Base-by-base conservation (phyloP, 2,329 filamentous ascomycete genomes). In the Paraconiothyrium brasiliense region DNA sequence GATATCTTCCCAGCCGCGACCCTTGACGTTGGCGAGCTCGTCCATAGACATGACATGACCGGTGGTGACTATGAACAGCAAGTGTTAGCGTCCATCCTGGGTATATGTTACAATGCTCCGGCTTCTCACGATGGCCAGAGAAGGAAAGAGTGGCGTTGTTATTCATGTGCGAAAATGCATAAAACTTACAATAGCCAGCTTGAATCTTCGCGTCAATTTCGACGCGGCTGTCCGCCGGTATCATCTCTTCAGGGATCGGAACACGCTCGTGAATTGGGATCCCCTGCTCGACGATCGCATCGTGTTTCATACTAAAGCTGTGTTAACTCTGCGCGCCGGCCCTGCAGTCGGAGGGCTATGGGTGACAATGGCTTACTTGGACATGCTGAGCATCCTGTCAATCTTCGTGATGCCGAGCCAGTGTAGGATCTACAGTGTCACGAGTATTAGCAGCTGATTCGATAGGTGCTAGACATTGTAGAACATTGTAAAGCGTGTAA, bases 351-450 rank as follows among this genome's bases (percentile, higher is more conserved):
- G 30, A 37, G 47, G 22, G 39, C 43, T n/a, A 54, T 20, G 41
- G 39, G 7, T 39, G 41, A 27, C 22, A 11, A 30, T 34, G 49
- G 72, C 89, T 83, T 76, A 92, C 90, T 98, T 97, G 81, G 92
- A 97, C 95, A 98, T 98, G 82, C 92, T 97, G 71, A 97, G 84
- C 95, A 98, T 99, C 63, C 94, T 87, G 79, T 99, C 95, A 75
- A 99, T 98, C 85, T 98, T 98, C 77, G 92, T 95, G 76, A 99
- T 97, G 64, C 95, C 95, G 34, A 99, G 87, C 95, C 95, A 98
- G 81, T 98, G 95, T 57, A 98, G 85, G 68, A 98, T 97, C 73
- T 76, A 60, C 57, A 14, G 60, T 63, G 63, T 44, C 48, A 55
- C 51, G 57, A 62, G 20, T 4, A 57, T 69, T 49, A 67, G 68